Base-by-base conservation (phyloP, 1,284 basidiomycete genomes). In the Leccinum olivaceoglutinosum region DNA sequence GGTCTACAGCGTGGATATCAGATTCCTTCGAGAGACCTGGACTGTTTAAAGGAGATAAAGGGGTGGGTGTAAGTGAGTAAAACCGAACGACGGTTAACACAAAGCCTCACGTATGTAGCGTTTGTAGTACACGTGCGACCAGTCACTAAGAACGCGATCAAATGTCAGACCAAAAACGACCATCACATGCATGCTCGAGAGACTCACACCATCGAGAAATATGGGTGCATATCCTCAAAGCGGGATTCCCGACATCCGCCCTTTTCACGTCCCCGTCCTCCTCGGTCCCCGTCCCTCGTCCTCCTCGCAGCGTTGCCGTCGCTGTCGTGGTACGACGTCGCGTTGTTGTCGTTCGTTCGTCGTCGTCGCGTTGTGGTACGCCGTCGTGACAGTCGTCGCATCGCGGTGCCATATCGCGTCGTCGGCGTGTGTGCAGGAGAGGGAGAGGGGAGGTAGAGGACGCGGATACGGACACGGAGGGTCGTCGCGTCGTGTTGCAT, bases 201-300 rank as follows among this genome's bases (percentile, higher is more conserved):
- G 29, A 82, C 90, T 68, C 71, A 94, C 89, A 98, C 96, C 90
- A 94, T 94, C 38, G 89, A 90, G 79, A 98, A 98, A 79, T 98
- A 98, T 10, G 92, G 92, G 79, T 97, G 94, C 90, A 92, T 75
- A 98, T 92, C 66, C 96, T 82, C 56, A 98, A 81, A 38, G 86
- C 88, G 63, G 96, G 96, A 74, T 96, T 93, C 67, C 93, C 29
- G 29, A 32, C 29, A 32, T 32, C 29, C 29, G 5, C 29, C 29
- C 29, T 32, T 32, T 32, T 32, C 29, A 32, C 6, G 5, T 32
- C 29, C 29, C 29, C 29, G 29, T 32, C 29, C 29, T 32, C 5
- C 29, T 32, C 5, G 29, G 25, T 29, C 25, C 25, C 25, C 25
- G 25, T 29, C 25, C 25, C 25, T 29, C 29, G 29, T 32, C 29